Base-by-base conservation (phyloP, 164 flowering plant genomes). In the Vitis rotundifolia region DNA sequence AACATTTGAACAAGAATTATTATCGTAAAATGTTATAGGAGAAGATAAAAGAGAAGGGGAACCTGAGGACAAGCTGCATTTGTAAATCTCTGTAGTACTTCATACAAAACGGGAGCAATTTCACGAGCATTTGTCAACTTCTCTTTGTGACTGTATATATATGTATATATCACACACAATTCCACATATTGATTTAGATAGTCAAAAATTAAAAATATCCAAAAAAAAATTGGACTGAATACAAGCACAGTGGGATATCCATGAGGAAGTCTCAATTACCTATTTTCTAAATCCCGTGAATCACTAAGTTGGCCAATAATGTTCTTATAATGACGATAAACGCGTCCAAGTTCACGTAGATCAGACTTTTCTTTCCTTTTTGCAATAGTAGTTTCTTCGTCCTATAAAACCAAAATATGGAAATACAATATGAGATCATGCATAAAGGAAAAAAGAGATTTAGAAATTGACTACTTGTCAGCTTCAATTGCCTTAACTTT, bases 21-120 rank as follows among this genome's bases (percentile, higher is more conserved):
- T 50, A 19, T 18, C 37, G n/a, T 48, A 63, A 47, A 69, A 66
- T 7, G 14, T 2, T 16, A 31, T 47, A 14, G 53, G 11, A 16
- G 67, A 53, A 44, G 15, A 49, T 14, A 14, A 60, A 67, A 69
- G 14, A 16, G 14, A 64, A 67, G 13, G 37, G 14, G 48, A 59
- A 93, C 93, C 93, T 87, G 86, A 19, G 79, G 78, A 64, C 78
- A 88, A 58, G 87, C 84, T 69, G 83, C 91, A 64, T 75, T 74
- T 62, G 88, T 78, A 69, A 91, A 78, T 50, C 87, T 80, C 66
- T 71, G 79, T 60, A 86, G 63, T 52, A 93, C 97, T 78, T 91
- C 93, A 77, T 48, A 81, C 72, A 95, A 75, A 69, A 90, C 98
- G 18, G 84, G 85, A 75, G 88, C 93, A 80, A 91, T 90, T 67